phyloP scores from a whole-genome alignment of 192 early-diverging fungal genomes.

The Rhizophlyctis rosea region DNA sequence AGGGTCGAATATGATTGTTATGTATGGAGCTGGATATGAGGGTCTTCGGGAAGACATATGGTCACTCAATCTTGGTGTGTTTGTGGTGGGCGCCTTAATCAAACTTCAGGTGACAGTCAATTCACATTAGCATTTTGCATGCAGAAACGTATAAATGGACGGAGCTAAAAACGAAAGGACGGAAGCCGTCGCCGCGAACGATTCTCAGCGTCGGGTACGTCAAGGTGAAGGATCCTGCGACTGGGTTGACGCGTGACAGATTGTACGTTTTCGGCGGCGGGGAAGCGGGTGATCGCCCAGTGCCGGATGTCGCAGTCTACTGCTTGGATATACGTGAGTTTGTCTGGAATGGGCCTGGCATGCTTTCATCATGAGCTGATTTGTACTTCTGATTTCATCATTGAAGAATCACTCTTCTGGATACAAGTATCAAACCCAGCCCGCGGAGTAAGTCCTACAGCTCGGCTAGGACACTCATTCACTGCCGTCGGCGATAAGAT shows the following conservation, averaged over 20 bases:
- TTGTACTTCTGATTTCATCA: too few relatives aligned
- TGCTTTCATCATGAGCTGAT: too few relatives aligned
- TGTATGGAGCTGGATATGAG: conserved; percentile 33
- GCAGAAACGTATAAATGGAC: conserved; percentile 31
- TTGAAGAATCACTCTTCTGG: conserved; percentile 24
- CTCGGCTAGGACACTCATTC: conserved; percentile 34
- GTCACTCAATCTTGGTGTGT: conserved; percentile 31
- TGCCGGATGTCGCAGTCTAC: conserved; percentile 28
- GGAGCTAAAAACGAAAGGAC: conserved; percentile 20
- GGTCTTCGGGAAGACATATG: conserved; percentile 33
- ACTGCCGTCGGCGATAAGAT: conserved; percentile 18
- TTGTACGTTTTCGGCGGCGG: conserved; percentile 42
- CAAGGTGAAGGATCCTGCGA: not conserved
- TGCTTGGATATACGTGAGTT: conserved; percentile 40
- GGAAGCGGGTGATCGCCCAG: conserved; percentile 16
- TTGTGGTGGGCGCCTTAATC: too few relatives aligned
- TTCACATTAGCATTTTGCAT: too few relatives aligned
- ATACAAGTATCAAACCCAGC: conserved; percentile 10
- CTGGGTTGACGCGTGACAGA: conserved; percentile 4
- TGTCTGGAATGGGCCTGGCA: too few relatives aligned
- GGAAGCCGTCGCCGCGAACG: conserved; percentile 22
- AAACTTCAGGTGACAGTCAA: too few relatives aligned
- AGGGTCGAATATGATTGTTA: conserved; percentile 16
- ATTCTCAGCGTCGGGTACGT: conserved; percentile 29
- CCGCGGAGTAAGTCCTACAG: not conserved